Conservation (phyloP, 352 stramenopile genomes). For the Globisporangium radiosum region DNA sequence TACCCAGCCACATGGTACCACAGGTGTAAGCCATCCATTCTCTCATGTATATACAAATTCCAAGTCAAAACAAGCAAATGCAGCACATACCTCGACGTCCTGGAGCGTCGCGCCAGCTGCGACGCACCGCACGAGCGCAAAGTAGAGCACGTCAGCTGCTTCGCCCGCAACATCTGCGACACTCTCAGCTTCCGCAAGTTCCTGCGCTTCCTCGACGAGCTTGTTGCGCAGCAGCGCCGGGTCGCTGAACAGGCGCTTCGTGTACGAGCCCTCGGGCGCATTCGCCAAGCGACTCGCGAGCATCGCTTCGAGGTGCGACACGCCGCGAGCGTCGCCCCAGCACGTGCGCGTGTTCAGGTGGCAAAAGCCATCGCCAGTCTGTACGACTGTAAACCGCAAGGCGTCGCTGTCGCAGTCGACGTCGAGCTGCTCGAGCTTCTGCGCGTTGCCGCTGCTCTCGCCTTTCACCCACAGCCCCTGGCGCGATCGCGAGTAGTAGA, state of each 20-base stretch:
- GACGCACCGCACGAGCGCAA: constrained; percentile 91
- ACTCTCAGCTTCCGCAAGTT: constrained; percentile 86
- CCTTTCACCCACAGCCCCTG: constrained; percentile 92
- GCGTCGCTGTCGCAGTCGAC: constrained; percentile 96
- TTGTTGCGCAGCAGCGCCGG: constrained; percentile 91
- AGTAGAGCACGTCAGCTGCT: constrained; percentile 95
- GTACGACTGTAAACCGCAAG: constrained; percentile 91
- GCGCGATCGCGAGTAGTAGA: constrained; percentile 94
- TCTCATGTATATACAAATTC: neutral
- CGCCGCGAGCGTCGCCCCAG: constrained; percentile 85
- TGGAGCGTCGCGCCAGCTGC: constrained; percentile 89
- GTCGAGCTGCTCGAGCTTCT: constrained; percentile 91
- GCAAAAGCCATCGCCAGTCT: constrained; percentile 72
- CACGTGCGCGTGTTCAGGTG: constrained; percentile 91
- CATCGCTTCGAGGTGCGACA: constrained; percentile 88
- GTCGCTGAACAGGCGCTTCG: constrained; percentile 94
- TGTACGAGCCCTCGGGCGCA: constrained; percentile 93
- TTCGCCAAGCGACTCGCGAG: constrained; percentile 81
- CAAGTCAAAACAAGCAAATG: neutral
- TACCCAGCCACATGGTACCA: neutral
- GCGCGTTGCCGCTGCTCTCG: constrained; percentile 92
- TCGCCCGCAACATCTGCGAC: constrained; percentile 89
- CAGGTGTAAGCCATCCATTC: neutral
- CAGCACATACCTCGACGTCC: constrained; percentile 74
- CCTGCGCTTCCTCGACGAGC: constrained; percentile 95